Percentiles rank a stretch among this genome's conserved stretches.
Evolutionary conservation across 179 eudicot species (phyloP).

Genomic region (Drosera spatulata): DNA sequence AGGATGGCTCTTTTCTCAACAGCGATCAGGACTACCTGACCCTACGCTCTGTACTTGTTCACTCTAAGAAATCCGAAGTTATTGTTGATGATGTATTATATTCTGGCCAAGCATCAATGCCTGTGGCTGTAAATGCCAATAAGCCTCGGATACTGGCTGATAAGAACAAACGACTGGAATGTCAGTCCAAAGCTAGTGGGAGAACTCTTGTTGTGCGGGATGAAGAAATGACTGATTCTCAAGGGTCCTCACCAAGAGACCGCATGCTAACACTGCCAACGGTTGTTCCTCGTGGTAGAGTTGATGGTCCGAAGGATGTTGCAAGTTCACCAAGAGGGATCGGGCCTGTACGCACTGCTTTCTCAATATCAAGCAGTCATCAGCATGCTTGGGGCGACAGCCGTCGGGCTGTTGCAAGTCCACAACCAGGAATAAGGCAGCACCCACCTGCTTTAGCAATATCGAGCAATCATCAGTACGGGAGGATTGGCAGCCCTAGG

Average conservation of each 20-base stretch:
- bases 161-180: constrained; percentile 17
- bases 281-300: constrained; percentile 16
- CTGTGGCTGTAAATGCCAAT: constrained; percentile 18
- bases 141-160: constrained; percentile 19
- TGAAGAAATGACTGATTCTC: constrained; percentile 33
- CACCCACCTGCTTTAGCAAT: too few species aligned
- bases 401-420: too few species aligned
- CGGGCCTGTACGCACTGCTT: constrained; percentile 1
- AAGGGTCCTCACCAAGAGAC: constrained; percentile 33
- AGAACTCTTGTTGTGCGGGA: constrained; percentile 16
- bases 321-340: constrained; percentile 17
- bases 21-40: constrained; percentile 66
- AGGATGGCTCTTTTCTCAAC: constrained; percentile 70
- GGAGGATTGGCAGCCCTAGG: too few species aligned
- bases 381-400: too few species aligned
- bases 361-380: too few species aligned
- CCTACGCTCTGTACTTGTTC: constrained; percentile 71
- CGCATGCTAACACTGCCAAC: constrained; percentile 17
- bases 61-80: constrained; percentile 46
- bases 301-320: constrained; percentile 19
- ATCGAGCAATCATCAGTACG: too few species aligned
- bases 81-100: constrained; percentile 56
- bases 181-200: constrained; percentile 8
- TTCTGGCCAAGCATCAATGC: constrained; percentile 19
- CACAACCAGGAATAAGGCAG: too few species aligned